phyloP scores from a whole-genome alignment of 75 land plant species.

The Pseudotsuga menziesii region DNA sequence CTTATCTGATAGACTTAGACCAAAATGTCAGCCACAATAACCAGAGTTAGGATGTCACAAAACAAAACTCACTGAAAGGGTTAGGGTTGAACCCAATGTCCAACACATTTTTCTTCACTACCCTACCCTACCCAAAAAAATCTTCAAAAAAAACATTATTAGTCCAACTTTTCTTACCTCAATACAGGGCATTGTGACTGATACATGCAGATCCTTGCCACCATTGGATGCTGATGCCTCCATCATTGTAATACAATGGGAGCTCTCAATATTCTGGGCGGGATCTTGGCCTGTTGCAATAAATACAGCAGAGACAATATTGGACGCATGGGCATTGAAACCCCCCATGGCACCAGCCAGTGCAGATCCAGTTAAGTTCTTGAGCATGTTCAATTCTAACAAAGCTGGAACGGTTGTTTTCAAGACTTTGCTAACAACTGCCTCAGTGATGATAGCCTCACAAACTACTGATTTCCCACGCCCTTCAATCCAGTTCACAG shows the following conservation, averaged over 20 bases:
- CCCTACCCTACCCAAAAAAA: too few relatives aligned
- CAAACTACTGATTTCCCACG: slow-evolving; percentile 82
- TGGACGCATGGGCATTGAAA: slow-evolving; percentile 90
- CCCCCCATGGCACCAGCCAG: slow-evolving; percentile 81
- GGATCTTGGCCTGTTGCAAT: slow-evolving; percentile 86
- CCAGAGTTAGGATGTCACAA: too few relatives aligned
- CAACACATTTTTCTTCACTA: too few relatives aligned
- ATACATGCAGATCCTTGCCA: slow-evolving; percentile 64
- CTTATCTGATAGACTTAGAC: too few relatives aligned
- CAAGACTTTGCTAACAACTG: slow-evolving; percentile 64
- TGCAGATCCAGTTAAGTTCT: slow-evolving; percentile 84
- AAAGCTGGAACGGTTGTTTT: slow-evolving; percentile 72
- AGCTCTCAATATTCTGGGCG: slow-evolving; percentile 82
- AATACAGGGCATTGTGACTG: slow-evolving; percentile 65
- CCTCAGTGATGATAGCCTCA: slow-evolving; percentile 63
- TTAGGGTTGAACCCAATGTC: too few relatives aligned
- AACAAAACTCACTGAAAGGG: too few relatives aligned
- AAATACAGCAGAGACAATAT: slow-evolving; percentile 66
- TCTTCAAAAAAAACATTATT: too few relatives aligned
- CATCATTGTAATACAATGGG: slow-evolving; percentile 80
- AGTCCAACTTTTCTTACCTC: background rate
- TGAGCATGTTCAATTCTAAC: slow-evolving; percentile 81
- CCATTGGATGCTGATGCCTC: slow-evolving; percentile 45
- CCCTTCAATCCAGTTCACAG: slow-evolving; percentile 79
- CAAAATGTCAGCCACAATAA: too few relatives aligned